Percentiles rank a stretch among this genome's conserved stretches.
These are phyloP conservation scores for Cercospora janseana DNA, from an alignment of 2,329 filamentous ascomycete species.

Conservation along the genomic window DNA sequence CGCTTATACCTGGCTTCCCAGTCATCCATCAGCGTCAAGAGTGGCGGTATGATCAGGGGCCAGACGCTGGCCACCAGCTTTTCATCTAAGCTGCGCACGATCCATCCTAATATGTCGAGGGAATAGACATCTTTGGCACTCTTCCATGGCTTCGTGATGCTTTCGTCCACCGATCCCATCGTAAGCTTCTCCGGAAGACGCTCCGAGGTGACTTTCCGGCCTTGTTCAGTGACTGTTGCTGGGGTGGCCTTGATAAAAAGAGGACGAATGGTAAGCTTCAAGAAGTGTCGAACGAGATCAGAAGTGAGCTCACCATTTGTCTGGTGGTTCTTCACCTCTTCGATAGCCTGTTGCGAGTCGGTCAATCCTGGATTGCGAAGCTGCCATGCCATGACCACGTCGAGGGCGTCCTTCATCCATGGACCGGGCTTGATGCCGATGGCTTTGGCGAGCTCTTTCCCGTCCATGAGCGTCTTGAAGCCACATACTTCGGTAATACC, in stretches of 20 bases:
- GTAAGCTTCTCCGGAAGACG: conserved; percentile 41
- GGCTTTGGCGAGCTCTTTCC: conserved; percentile 66
- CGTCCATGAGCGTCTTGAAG: conserved; percentile 62
- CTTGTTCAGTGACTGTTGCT: conserved; percentile 55
- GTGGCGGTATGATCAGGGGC: conserved; percentile 66
- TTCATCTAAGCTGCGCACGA: conserved; percentile 53
- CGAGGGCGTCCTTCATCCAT: conserved; percentile 81
- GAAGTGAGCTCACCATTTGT: conserved; percentile 51
- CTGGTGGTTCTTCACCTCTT: conserved; percentile 43
- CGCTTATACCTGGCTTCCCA: conserved; percentile 53
- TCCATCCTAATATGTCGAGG: conserved; percentile 62
- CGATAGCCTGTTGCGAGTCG: conserved; percentile 53
- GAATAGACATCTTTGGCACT: conserved; percentile 49
- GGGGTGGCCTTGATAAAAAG: conserved; percentile 62
- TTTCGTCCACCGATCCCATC: conserved; percentile 41
- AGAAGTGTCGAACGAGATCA: conserved; percentile 54
- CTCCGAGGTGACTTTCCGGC: conserved; percentile 54
- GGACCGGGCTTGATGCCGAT: conserved; percentile 67
- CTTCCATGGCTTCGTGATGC: conserved; percentile 61
- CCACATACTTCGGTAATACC: conserved; percentile 52
- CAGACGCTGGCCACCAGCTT: conserved; percentile 57
- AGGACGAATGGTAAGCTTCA: conserved; percentile 64
- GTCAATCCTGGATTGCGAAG: conserved; percentile 69
- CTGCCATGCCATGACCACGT: conserved; percentile 84
- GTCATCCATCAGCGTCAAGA: conserved; percentile 69